Base-by-base conservation (phyloP, 306 rosid genomes). In the Cyclanthera cordifolia region DNA sequence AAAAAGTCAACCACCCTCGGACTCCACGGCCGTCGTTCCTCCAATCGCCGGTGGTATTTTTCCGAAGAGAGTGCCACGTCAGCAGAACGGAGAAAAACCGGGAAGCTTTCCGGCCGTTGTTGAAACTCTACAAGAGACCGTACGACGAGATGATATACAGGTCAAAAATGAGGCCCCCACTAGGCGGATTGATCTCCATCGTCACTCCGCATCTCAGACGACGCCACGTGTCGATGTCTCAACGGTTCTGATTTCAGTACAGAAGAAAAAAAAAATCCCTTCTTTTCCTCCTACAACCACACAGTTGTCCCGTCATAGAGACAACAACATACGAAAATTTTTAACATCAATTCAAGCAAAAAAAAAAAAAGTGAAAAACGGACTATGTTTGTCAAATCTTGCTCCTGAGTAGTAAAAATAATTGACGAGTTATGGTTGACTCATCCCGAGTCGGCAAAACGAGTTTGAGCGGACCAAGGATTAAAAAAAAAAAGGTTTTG, bases 121-220 rank as follows among this genome's bases (percentile, higher is more conserved):
- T 91, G 80, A 91, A 91, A 69, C 87, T 88, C 73, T 79, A 91
- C 78, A 60, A 95, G 21, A 79, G 88, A 73, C 95, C 95, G 32
- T 91, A 91, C 77, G 96, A 91, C 14, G 97, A 91, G 82, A 88
- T 91, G 96, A 65, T 88, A 0, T 91, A 91, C 73, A 74, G 97
- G 86, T 87, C 97, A 55, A 91, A 91, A 90, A 91, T 91, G 97
- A 57, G 91, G 81, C 96, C 97, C 67, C 97, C 97, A 67, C 95
- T 89, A 0, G 99, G 99, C 2, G 99, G 99, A 25, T 87, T 93
- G 39, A 85, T 93, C 75, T 94, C 99, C 79, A 90, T 90, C 19
- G 97, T 88, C 32, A 86, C 96, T 13, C 96, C 95, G 0, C 90
- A 93, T 12, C 15, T 87, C 8, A 79, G 89, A 75, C 88, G 96